Evolutionary conservation across 2,329 filamentous ascomycete genomes (phyloP).

Genomic region (Thermothelomyces thermophilus): DNA sequence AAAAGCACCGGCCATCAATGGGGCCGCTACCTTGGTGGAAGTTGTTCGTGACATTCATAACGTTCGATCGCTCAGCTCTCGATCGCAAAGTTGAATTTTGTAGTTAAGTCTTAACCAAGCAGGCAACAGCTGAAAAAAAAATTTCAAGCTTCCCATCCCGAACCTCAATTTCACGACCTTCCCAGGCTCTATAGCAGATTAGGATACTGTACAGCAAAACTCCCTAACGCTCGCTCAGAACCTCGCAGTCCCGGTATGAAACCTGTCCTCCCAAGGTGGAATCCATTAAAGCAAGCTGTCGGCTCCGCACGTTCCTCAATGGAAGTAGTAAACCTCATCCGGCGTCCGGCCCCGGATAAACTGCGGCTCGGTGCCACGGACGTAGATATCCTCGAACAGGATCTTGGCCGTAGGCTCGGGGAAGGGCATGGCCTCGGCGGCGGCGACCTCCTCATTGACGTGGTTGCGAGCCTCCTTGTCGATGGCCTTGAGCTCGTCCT

Average conservation of each 20-base stretch:
- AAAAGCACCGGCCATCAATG: too few species aligned
- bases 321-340: conserved; percentile 95
- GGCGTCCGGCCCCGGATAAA: conserved; percentile 81
- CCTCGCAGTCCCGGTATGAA: conserved; percentile 8
- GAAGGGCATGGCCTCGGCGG: conserved; percentile 77
- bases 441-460: conserved; percentile 84
- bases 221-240: conserved; percentile 12
- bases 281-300: conserved; percentile 3
- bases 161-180: conserved; percentile 13
- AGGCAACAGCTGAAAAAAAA: background rate
- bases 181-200: conserved; percentile 19
- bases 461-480: conserved; percentile 86
- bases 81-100: too few species aligned
- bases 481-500: conserved; percentile 92
- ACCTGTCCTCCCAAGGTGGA: conserved; percentile 1
- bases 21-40: too few species aligned
- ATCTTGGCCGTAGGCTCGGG: conserved; percentile 77
- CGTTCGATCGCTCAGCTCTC: too few species aligned
- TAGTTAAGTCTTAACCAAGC: too few species aligned
- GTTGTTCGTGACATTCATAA: too few species aligned
- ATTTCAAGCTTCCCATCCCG: conserved; percentile 8
- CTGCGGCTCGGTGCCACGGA: conserved; percentile 75
- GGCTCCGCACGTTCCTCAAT: conserved; percentile 8
- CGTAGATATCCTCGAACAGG: conserved; percentile 95
- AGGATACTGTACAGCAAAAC: conserved; percentile 22